phyloP scores from a whole-genome alignment of 2,329 filamentous ascomycete genomes.

The Falciphora oryzae region DNA sequence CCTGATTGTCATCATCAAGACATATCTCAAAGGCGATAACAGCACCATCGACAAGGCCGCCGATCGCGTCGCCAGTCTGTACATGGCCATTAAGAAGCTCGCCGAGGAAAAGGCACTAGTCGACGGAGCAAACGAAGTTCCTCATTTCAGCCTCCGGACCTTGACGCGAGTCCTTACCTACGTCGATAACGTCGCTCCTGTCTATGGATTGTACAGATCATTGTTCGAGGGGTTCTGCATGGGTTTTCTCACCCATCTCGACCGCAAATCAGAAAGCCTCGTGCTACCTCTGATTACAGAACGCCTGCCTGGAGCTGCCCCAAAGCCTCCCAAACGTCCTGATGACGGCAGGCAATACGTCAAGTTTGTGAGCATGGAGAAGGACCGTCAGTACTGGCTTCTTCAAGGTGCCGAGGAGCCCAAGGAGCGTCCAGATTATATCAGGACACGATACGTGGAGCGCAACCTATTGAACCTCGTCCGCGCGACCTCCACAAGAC shows the following conservation, averaged over 20 bases:
- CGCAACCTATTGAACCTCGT: slow-evolving; percentile 93
- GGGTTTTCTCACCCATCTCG: slow-evolving; percentile 90
- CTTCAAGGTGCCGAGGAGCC: slow-evolving; percentile 63
- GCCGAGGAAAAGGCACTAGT: slow-evolving; percentile 79
- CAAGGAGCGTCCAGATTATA: slow-evolving; percentile 80
- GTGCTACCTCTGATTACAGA: slow-evolving; percentile 75
- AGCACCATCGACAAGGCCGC: slow-evolving; percentile 66
- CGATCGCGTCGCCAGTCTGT: slow-evolving; percentile 78
- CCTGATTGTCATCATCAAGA: slow-evolving; percentile 79
- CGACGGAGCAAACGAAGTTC: slow-evolving; percentile 91
- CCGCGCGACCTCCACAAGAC: slow-evolving; percentile 82
- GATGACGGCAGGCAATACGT: slow-evolving; percentile 73
- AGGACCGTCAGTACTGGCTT: slow-evolving; percentile 80
- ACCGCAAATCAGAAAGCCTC: slow-evolving; percentile 72
- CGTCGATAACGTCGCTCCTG: slow-evolving; percentile 74
- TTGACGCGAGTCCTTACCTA: slow-evolving; percentile 87
- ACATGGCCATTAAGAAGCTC: slow-evolving; percentile 78
- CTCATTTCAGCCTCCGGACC: slow-evolving; percentile 94
- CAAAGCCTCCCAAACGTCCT: slow-evolving; percentile 70
- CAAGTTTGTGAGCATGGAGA: slow-evolving; percentile 61
- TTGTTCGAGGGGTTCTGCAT: slow-evolving; percentile 95
- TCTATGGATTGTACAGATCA: slow-evolving; percentile 79
- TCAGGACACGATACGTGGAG: slow-evolving; percentile 92
- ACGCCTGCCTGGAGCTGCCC: slow-evolving; percentile 61
- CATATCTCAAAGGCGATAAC: slow-evolving; percentile 71